Percentiles rank a stretch among this genome's conserved stretches.
Conservation (phyloP, 371 early-diverging fungal species). For the Apophysomyces elegans region DNA sequence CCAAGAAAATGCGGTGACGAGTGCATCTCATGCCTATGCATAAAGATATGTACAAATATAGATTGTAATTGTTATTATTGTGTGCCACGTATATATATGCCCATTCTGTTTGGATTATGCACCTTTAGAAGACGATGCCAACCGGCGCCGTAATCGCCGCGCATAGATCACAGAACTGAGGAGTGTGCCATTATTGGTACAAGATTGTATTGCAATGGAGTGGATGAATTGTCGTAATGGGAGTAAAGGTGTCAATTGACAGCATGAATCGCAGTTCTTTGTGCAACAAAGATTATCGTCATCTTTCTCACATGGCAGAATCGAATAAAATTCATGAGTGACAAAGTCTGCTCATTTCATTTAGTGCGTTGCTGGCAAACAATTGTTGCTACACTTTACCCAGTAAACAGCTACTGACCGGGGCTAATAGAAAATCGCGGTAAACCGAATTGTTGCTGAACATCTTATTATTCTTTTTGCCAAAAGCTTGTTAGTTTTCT, state of each 20-base stretch:
- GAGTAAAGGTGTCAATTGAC: neutral
- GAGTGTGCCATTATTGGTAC: slow-evolving; percentile 55
- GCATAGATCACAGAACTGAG: slow-evolving; percentile 59
- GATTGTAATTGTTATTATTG: neutral
- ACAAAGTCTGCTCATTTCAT: neutral
- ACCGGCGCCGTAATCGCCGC: slow-evolving; percentile 39
- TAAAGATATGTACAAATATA: neutral
- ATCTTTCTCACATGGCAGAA: neutral
- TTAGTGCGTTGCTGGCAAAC: neutral
- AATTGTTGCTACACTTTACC: neutral
- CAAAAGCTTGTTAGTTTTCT: too few relatives aligned
- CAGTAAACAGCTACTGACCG: neutral
- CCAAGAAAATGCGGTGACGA: slow-evolving; percentile 71
- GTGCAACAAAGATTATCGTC: neutral
- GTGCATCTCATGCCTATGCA: slow-evolving; percentile 69
- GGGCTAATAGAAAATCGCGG: neutral
- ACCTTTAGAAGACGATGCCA: slow-evolving; percentile 56
- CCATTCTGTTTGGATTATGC: neutral
- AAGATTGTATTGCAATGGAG: slow-evolving; percentile 43
- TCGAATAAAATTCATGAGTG: neutral
- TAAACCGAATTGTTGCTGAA: neutral
- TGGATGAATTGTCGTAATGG: slow-evolving; percentile 46
- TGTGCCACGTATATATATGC: slow-evolving; percentile 1
- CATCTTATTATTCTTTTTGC: neutral
- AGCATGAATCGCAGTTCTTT: slow-evolving; percentile 6